A percentile compares a stretch with the other conserved stretches of the same genome.
Evolutionary conservation across 1,284 basidiomycete species (phyloP).

Genomic region (Porodaedalea pini): DNA sequence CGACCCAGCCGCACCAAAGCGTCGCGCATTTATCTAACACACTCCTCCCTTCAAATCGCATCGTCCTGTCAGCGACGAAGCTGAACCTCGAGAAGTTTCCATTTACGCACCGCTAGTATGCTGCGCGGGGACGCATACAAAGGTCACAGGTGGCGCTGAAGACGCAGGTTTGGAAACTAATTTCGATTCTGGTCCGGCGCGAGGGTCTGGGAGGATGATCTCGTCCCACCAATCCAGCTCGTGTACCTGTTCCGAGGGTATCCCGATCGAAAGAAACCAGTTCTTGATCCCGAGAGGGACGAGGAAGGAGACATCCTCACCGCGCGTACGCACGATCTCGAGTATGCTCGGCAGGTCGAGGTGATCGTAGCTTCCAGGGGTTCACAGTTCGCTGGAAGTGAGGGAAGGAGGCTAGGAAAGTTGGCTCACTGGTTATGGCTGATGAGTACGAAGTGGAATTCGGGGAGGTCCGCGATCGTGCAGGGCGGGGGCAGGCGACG

Average conservation of each 20-base stretch:
- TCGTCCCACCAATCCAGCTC: constrained; percentile 37
- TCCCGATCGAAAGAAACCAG: constrained; percentile 28
- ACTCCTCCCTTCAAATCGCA: constrained; percentile 26
- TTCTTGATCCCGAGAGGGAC: constrained; percentile 29
- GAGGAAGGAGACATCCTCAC: constrained; percentile 27
- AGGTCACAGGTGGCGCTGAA: constrained; percentile 21
- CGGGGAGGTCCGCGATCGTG: constrained; percentile 31
- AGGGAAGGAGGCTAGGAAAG: not conserved
- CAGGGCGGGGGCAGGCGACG: constrained; percentile 33
- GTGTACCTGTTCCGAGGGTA: constrained; percentile 27
- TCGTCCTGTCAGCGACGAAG: not conserved
- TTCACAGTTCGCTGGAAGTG: not conserved
- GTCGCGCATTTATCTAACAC: constrained; percentile 30
- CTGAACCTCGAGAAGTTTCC: not conserved
- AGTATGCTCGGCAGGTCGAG: constrained; percentile 31
- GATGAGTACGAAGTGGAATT: constrained; percentile 33
- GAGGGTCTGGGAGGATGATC: not conserved
- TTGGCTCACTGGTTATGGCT: constrained; percentile 35
- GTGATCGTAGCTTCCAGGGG: constrained; percentile 32
- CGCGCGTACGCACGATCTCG: constrained; percentile 24
- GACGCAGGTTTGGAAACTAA: not conserved
- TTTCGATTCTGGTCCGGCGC: not conserved
- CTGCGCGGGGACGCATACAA: constrained; percentile 34
- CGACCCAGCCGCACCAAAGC: constrained; percentile 35
- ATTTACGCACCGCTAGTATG: constrained; percentile 31